These are phyloP conservation scores for Kokia cookei DNA, from an alignment of 441 rosid species.

Conservation along the genomic window DNA sequence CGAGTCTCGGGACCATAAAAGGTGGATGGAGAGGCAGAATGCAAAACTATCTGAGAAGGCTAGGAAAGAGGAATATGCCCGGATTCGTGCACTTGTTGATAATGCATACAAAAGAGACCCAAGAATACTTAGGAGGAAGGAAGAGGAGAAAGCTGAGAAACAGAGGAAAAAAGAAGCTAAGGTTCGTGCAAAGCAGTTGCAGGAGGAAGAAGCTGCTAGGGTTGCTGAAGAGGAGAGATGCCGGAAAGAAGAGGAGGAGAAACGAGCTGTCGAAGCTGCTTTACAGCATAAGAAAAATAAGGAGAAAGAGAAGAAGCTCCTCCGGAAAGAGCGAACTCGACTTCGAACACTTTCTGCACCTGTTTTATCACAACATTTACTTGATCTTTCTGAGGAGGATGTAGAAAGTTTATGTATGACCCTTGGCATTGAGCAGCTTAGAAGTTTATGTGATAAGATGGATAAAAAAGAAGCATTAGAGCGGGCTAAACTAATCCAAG, in stretches of 20 bases:
- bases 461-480: conserved; percentile 52
- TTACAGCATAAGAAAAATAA: conserved; percentile 72
- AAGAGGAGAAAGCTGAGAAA: conserved; percentile 83
- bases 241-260: conserved; percentile 73
- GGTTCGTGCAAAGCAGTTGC: conserved; percentile 71
- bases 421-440: conserved; percentile 54
- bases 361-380: conserved; percentile 46
- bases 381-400: conserved; percentile 55
- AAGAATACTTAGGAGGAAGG: conserved; percentile 74
- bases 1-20: conserved; percentile 89
- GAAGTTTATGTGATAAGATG: conserved; percentile 62
- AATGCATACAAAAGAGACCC: conserved; percentile 92
- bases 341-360: conserved; percentile 77
- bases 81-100: conserved; percentile 79
- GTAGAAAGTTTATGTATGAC: conserved; percentile 73
- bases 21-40: conserved; percentile 99
- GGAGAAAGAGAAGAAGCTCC: conserved; percentile 88
- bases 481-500: conserved; percentile 52
- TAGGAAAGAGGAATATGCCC: conserved; percentile 86
- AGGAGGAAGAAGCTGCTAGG: conserved; percentile 82
- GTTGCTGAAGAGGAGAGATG: conserved; percentile 79
- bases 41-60: conserved; percentile 76
- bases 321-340: conserved; percentile 80
- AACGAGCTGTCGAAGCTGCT: conserved; percentile 77
- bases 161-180: conserved; percentile 86